Evolutionary conservation across 2,329 filamentous ascomycete species (phyloP).

Genomic region (Fusarium caatingaense): DNA sequence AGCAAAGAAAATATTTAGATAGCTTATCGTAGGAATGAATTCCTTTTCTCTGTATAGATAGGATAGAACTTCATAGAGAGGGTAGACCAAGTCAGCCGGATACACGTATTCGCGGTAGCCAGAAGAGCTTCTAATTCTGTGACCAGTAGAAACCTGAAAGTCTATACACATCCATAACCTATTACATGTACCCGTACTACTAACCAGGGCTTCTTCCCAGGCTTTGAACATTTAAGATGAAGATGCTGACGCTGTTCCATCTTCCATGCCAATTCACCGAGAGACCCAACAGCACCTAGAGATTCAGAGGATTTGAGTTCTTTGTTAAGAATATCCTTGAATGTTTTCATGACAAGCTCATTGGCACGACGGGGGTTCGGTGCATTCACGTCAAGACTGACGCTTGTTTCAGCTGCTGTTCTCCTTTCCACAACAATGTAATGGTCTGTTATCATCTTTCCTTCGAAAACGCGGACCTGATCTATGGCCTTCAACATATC

Average conservation of each 20-base stretch:
- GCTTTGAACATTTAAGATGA: background rate
- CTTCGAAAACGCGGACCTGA: background rate
- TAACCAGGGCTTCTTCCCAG: background rate
- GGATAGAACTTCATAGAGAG: too few species aligned
- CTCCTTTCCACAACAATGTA: background rate
- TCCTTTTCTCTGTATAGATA: too few species aligned
- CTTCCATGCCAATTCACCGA: background rate
- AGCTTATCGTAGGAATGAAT: too few species aligned
- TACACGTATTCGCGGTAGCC: rapidly evolving
- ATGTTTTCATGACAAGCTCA: background rate
- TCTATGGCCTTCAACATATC: background rate
- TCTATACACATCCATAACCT: background rate
- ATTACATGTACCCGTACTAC: background rate
- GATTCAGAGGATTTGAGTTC: background rate
- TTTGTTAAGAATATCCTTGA: background rate
- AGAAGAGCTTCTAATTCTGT: too few species aligned
- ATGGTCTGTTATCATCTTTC: background rate
- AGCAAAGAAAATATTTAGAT: too few species aligned
- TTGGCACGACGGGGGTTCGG: background rate
- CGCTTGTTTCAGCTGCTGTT: background rate
- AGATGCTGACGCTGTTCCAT: background rate
- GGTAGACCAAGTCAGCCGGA: too few species aligned
- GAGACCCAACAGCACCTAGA: background rate
- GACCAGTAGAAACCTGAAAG: background rate
- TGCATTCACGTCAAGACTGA: background rate